Base-by-base conservation (phyloP, 441 rosid species). In the Flueggea neowawraea region DNA sequence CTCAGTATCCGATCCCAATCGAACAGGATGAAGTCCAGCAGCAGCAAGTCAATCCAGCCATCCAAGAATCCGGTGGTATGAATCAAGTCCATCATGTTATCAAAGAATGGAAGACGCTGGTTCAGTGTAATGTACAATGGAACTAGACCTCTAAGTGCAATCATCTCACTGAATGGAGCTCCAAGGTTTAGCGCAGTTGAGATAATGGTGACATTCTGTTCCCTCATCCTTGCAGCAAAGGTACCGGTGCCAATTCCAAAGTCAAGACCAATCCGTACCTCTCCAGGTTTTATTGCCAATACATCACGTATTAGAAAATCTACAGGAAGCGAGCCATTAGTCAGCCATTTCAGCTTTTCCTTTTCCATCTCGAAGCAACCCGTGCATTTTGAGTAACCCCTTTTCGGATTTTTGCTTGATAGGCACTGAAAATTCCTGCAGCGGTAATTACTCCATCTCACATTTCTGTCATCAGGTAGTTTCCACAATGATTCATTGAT, bases 311-410 rank as follows among this genome's bases (percentile, higher is more conserved):
- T 84, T 71, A 58, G 57, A 73, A 92, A 84, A 76, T 86, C 90
- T 2, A 60, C 69, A 6, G 76, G 69, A 49, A 81, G 59, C 44
- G 87, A 72, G 36, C 73, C 71, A 44, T 83, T 86, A 4, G 45
- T 63, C 36, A 86, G 82, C 98, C 98, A 90, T 55, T 84, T 86
- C 17, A 51, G 78, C 71, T 54, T 84, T 71, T 92, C 98, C 69
- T 86, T 89, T 48, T 83, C 94, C 90, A 89, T 92, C 39, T 90
- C 97, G n/a, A 92, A 92, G 74, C 96, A 90, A 17, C 89, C 96
- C 0, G 60, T 72, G 71, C 98, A 90, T 64, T 89, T 88, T 0
- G 90, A 81, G 66, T 82, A 84, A 11, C 96, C 96, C 7, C 93
- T 58, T 58, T 78, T 88, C 0, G 86, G 86, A 72, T 89, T 87